Evolutionary conservation across 2,329 filamentous ascomycete genomes (phyloP).

Genomic region (Chaetomium sp.): DNA sequence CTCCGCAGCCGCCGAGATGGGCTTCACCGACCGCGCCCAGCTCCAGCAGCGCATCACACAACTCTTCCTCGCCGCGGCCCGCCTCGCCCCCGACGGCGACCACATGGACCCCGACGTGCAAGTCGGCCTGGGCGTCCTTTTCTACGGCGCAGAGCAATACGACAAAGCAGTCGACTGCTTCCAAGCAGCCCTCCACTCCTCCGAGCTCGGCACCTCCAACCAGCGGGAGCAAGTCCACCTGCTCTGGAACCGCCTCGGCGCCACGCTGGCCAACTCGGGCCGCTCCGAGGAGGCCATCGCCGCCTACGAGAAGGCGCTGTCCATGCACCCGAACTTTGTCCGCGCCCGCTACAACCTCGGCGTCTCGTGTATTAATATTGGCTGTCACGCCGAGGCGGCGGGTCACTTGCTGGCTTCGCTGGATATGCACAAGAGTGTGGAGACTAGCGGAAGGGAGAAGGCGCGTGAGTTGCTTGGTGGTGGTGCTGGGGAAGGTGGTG

Average conservation of each 20-base stretch:
- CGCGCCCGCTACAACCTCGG: slow-evolving; percentile 94
- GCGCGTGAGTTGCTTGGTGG: slow-evolving; percentile 74
- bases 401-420: slow-evolving; percentile 87
- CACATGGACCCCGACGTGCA: slow-evolving; percentile 99
- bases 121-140: slow-evolving; percentile 90
- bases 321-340: slow-evolving; percentile 90
- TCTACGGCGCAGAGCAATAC: slow-evolving; percentile 97
- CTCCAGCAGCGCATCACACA: slow-evolving; percentile 87
- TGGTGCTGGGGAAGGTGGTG: slow-evolving; percentile 31
- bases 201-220: slow-evolving; percentile 77
- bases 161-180: slow-evolving; percentile 99
- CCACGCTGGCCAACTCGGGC: slow-evolving; percentile 90
- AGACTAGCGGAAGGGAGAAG: slow-evolving; percentile 74
- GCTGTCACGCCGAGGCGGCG: slow-evolving; percentile 87
- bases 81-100: slow-evolving; percentile 82
- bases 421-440: slow-evolving; percentile 91
- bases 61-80: slow-evolving; percentile 86
- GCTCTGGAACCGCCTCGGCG: slow-evolving; percentile 94
- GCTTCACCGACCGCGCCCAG: slow-evolving; percentile 86
- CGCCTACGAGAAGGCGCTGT: slow-evolving; percentile 88
- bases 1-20: slow-evolving; percentile 72
- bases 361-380: slow-evolving; percentile 95
- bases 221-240: slow-evolving; percentile 82
- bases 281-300: slow-evolving; percentile 93
- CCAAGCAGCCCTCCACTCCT: slow-evolving; percentile 78